Evolutionary conservation across 1,284 basidiomycete genomes (phyloP).

Genomic region (Boletus semigastroideus): DNA sequence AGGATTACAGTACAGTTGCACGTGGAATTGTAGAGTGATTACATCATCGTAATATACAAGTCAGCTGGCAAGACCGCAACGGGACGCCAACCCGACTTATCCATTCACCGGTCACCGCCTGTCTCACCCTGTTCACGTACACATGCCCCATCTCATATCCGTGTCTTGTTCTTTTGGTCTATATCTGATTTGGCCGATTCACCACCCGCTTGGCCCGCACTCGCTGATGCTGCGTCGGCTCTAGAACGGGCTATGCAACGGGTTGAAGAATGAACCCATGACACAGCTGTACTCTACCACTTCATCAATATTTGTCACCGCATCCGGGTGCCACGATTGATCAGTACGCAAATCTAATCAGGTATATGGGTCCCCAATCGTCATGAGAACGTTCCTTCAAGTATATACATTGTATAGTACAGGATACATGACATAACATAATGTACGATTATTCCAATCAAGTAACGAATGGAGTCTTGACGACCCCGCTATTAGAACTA

Average conservation of each 20-base stretch:
- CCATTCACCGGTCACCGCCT: constrained; percentile 3
- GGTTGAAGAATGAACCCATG: constrained; percentile 6
- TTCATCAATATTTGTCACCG: neutral
- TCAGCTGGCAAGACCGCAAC: constrained; percentile 18
- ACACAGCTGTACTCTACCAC: neutral
- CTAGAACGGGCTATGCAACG: constrained; percentile 13
- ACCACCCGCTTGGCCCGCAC: neutral
- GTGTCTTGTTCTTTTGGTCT: constrained; percentile 6
- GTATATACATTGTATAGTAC: constrained; percentile 9
- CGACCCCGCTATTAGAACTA: constrained; percentile 3
- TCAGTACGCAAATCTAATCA: constrained; percentile 6
- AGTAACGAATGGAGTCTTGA: constrained; percentile 2
- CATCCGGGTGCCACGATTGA: neutral
- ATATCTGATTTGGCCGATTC: constrained; percentile 2
- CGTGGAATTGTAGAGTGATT: constrained; percentile 27
- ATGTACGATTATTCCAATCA: constrained; percentile 19
- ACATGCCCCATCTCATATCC: constrained; percentile 19
- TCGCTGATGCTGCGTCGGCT: constrained; percentile 10
- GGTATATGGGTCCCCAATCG: neutral
- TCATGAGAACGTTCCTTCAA: neutral
- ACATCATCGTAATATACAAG: constrained; percentile 20
- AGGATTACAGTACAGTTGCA: constrained; percentile 6
- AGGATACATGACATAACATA: constrained; percentile 20
- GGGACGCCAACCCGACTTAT: neutral
- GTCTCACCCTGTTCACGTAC: neutral